A percentile compares a stretch with the other conserved stretches of the same genome.
Conservation (phyloP, 306 rosid genomes). For the Oemleria cerasiformis region DNA sequence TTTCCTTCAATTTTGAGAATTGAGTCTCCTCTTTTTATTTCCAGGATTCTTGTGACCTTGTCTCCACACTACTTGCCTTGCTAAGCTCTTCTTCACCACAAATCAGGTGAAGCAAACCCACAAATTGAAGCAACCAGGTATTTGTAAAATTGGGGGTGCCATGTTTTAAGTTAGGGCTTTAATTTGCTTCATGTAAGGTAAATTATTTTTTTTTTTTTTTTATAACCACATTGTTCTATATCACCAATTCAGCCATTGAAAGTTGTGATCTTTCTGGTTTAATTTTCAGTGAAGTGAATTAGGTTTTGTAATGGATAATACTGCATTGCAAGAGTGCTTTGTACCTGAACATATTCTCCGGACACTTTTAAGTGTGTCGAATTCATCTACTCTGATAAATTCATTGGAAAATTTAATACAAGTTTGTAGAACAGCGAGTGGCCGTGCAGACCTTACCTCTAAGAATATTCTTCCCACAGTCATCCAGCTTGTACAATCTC, state of each 20-base stretch:
- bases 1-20: too few species aligned
- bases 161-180: too few species aligned
- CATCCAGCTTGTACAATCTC: constrained; percentile 30
- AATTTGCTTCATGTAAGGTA: too few species aligned
- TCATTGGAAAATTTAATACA: constrained; percentile 46
- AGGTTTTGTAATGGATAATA: constrained; percentile 27
- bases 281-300: background rate
- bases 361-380: constrained; percentile 35
- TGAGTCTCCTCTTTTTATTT: too few species aligned
- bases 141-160: too few species aligned
- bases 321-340: constrained; percentile 26
- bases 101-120: too few species aligned
- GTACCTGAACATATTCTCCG: constrained; percentile 36
- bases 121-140: too few species aligned
- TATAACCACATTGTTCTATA: background rate
- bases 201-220: too few species aligned
- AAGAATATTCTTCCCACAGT: constrained; percentile 38
- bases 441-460: constrained; percentile 47
- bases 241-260: background rate
- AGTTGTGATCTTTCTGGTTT: background rate
- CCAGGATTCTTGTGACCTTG: too few species aligned
- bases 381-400: constrained; percentile 31
- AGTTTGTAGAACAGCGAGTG: constrained; percentile 42
- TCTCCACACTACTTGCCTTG: too few species aligned
- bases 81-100: too few species aligned